These are phyloP conservation scores for Adenanthera pavonina DNA, from an alignment of 306 rosid species.

Conservation along the genomic window DNA sequence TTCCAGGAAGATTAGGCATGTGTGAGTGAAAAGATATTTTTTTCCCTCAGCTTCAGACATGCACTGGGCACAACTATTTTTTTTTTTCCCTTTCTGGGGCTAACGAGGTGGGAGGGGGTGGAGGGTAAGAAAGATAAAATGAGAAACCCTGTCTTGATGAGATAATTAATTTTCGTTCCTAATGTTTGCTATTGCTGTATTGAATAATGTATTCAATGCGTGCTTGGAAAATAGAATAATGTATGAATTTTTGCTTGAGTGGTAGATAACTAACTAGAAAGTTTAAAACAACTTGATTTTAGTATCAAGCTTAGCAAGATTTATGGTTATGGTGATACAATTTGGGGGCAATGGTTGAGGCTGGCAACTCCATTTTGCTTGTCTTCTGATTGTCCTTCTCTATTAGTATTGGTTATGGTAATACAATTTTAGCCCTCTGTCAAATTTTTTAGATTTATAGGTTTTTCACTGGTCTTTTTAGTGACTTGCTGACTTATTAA, in stretches of 20 bases:
- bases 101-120: no score
- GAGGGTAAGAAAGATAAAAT: no score
- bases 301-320: not conserved
- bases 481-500: conserved; percentile 19
- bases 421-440: conserved; percentile 22
- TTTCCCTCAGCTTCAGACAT: not conserved
- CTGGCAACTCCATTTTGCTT: conserved; percentile 16
- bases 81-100: no score
- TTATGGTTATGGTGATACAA: not conserved
- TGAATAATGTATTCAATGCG: not conserved
- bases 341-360: conserved; percentile 28
- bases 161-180: not conserved
- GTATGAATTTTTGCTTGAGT: not conserved
- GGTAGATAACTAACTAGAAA: not conserved
- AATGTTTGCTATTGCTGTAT: no score
- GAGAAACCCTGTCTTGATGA: not conserved
- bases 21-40: no score
- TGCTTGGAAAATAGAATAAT: not conserved
- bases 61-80: not conserved
- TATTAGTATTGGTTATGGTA: conserved; percentile 4
- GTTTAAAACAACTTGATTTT: no score
- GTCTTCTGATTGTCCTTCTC: conserved; percentile 10
- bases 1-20: not conserved
- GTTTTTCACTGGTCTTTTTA: conserved; percentile 6
- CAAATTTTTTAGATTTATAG: not conserved